Evolutionary conservation across 768 basidiomycete genomes (phyloP).

Genomic region (Tricholoma bakamatsutake): DNA sequence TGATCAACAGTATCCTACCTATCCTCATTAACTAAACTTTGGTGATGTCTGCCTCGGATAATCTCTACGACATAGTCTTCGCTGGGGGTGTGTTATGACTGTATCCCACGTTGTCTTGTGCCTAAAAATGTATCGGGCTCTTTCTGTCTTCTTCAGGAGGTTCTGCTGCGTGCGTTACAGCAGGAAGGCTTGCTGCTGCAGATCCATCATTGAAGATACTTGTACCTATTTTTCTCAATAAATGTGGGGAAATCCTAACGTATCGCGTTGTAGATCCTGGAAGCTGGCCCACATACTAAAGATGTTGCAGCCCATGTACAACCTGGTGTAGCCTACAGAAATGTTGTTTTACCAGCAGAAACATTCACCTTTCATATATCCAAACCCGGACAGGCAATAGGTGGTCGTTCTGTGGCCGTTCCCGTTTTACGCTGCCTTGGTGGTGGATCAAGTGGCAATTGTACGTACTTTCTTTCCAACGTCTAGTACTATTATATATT

Average conservation of each 20-base stretch:
- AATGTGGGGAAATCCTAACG: background rate
- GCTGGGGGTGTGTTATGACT: constrained; percentile 41
- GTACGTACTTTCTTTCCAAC: constrained; percentile 25
- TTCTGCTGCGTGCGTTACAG: constrained; percentile 50
- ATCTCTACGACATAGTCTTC: constrained; percentile 44
- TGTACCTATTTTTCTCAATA: constrained; percentile 17
- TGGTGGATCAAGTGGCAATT: constrained; percentile 59
- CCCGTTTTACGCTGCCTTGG: constrained; percentile 48
- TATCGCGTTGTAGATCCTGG: constrained; percentile 35
- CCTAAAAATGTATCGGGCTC: background rate
- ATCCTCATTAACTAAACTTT: background rate
- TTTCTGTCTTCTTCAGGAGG: constrained; percentile 31
- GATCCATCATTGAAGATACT: constrained; percentile 53
- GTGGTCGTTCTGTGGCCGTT: constrained; percentile 39
- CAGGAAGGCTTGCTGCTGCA: constrained; percentile 47
- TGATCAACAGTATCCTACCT: no score
- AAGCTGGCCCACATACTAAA: constrained; percentile 48
- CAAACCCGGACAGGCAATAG: constrained; percentile 34
- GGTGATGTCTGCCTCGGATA: background rate
- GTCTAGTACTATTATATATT: background rate
- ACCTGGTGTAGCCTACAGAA: constrained; percentile 43
- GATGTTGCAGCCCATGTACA: constrained; percentile 44
- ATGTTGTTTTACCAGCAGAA: constrained; percentile 32
- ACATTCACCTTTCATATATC: constrained; percentile 42
- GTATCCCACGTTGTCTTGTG: background rate